Base-by-base conservation (phyloP, 106 monocot genomes). In the Dactylorhiza incarnata region DNA sequence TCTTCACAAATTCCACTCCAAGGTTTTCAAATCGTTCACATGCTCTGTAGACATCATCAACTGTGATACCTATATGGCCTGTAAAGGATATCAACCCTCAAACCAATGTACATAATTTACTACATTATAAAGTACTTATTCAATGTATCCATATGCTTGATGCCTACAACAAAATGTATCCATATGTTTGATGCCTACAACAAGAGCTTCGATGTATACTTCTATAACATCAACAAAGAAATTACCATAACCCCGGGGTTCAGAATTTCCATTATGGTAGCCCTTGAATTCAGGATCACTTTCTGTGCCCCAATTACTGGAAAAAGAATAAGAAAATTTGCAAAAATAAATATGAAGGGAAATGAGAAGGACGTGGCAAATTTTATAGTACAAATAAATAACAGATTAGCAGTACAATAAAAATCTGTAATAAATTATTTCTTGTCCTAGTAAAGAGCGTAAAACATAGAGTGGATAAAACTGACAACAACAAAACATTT, bases 241-340 rank as follows among this genome's bases (percentile, higher is more conserved):
- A 82, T 24, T 77, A 97, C 97, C 97, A 91, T 94, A 97, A 51
- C 97, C 97, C 86, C 93, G 97, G 70, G 97, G 97, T 68, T 97
- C 97, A 53, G 93, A 91, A 83, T 97, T 97, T 24, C 97, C 97
- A 85, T 89, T 97, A 56, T 97, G 97, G 68, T 97, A 97, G 71
- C 91, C 97, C 83, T 94, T 91, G 72, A 97, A 97, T 25, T 94
- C 93, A 83, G 91, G 85, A 89, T 97, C 97, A 86, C 56, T 94
- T 84, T 97, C 97, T 44, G 97, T 91, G 23, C 97, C 97, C 97
- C 97, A 97, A 75, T 97, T 97, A 75, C 97, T 97, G 74, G 72
- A 15, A 58, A 43, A 78, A 26, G 14, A 48, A 49, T n/a, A 79
- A 20, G 19, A 6, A 65, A 65, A 65, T 12, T 24, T 10, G 10